These are phyloP conservation scores for Pyrus hybrid DNA, from an alignment of 331 rosid genomes.

Conservation along the genomic window DNA sequence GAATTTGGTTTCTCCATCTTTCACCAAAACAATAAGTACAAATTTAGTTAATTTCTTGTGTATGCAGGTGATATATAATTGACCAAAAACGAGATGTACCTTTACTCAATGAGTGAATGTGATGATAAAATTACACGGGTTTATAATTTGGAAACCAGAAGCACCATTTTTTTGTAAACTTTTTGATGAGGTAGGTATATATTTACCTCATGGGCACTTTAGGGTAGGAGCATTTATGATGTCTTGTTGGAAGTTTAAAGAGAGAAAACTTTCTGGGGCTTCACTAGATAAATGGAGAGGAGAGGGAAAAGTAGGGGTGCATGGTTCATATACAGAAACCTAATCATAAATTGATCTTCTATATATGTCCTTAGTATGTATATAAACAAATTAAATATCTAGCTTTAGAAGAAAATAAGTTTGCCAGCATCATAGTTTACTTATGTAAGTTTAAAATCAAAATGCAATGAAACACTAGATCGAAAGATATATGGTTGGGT, in stretches of 20 bases:
- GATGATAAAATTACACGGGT: not conserved
- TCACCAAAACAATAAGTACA: not conserved
- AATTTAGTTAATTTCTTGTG: not conserved
- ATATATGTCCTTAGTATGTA: not conserved
- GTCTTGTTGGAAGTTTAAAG: not conserved
- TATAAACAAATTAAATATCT: not conserved
- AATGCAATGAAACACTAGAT: not conserved
- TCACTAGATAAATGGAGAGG: not conserved
- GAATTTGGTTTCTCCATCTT: conserved; percentile 45
- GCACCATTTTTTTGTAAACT: not conserved
- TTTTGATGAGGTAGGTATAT: not conserved
- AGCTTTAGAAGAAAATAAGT: not conserved
- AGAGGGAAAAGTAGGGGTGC: not conserved
- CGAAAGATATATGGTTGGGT: not conserved
- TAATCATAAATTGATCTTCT: not conserved
- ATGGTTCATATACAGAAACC: not conserved
- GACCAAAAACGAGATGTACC: not conserved
- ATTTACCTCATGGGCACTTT: not conserved
- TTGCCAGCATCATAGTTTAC: not conserved
- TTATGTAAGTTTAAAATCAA: not conserved
- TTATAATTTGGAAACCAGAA: not conserved
- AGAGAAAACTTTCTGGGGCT: not conserved
- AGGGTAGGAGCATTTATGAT: not conserved
- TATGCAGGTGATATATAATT: not conserved
- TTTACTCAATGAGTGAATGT: not conserved